Base-by-base conservation (phyloP, 2,329 filamentous ascomycete species). In the Aspergillus glaucus region DNA sequence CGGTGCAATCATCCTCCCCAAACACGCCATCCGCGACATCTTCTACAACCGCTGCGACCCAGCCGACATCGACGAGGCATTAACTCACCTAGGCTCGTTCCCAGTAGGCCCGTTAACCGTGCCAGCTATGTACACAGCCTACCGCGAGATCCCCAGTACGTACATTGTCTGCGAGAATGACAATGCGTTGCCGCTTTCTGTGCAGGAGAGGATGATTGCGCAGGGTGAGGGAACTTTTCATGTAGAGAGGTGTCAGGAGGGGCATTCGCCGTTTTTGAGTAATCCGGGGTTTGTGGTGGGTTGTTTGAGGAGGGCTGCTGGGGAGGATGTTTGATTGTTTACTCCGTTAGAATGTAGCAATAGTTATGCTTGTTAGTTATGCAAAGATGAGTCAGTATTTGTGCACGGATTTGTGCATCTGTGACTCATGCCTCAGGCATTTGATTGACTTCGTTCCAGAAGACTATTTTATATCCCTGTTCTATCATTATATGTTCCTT, bases 141-240 rank as follows among this genome's bases (percentile, higher is more conserved):
- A 56, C 30, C 46, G 46, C 1, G 62, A 62, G 32, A 62, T 64
- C 17, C 60, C 62, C 1, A 60, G 60, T 46, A 62, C 58, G 6
- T 64, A 63, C 41, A 62, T 64, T 30, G 52, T 63, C 22, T 62
- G 59, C 40, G 53, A 59, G 41, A 63, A 64, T 24, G 62, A 64
- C 42, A 41, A 30, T 19, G 60, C 61, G 3, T 50, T 64, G 40
- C 45, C 52, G 7, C 40, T 50, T 3, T 51, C 46, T 1, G 46
- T 55, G 1, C 62, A 64, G 40, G 53, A 58, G 10, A 48, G 60
- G n/a, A 63, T 64, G 48, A 55, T 64, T 37, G 61, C 60, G 1
- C 59, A 63, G 44, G 56, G 52, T 1, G 48, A 56, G 1, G 61
- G 57, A 12, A 54, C 44, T 6, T 59, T 64, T 15, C 28, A 59